A percentile compares a stretch with the other conserved stretches of the same genome.
These are phyloP conservation scores for Sclerotiophoma versabilis DNA, from an alignment of 2,329 filamentous ascomycete genomes.

Conservation along the genomic window DNA sequence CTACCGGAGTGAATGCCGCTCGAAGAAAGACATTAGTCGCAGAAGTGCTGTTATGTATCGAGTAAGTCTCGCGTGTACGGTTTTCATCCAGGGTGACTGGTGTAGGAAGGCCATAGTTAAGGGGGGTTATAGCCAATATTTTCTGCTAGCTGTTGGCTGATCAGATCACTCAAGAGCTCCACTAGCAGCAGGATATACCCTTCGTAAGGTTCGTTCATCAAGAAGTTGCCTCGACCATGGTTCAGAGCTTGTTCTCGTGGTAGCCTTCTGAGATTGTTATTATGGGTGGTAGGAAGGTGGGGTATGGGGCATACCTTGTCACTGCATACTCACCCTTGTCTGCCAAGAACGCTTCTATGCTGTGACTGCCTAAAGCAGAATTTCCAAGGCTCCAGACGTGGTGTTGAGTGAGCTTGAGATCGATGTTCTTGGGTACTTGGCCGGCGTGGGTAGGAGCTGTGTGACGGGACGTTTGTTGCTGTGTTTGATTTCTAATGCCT, in stretches of 20 bases:
- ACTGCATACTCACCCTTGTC: slow-evolving; percentile 4
- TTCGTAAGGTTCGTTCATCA: background rate
- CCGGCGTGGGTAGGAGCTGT: background rate
- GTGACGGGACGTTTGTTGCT: background rate
- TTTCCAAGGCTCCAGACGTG: background rate
- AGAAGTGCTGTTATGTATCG: background rate
- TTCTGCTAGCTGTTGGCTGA: no score
- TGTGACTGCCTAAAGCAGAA: background rate
- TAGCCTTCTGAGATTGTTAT: background rate
- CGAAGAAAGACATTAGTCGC: background rate
- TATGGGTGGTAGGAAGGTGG: background rate
- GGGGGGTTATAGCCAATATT: no score
- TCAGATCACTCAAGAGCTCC: no score
- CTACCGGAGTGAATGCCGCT: no score
- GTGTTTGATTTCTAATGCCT: background rate
- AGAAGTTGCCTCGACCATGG: background rate
- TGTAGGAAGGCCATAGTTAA: background rate
- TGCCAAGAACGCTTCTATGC: slow-evolving; percentile 1
- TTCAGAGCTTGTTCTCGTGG: background rate
- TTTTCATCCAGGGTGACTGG: background rate
- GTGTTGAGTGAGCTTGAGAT: background rate
- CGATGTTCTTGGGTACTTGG: background rate
- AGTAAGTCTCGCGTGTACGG: background rate
- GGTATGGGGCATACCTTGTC: slow-evolving; percentile 2
- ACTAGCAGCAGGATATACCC: no score